Conservation (phyloP, 352 stramenopile species). For the Stramenopiles sp. region DNA sequence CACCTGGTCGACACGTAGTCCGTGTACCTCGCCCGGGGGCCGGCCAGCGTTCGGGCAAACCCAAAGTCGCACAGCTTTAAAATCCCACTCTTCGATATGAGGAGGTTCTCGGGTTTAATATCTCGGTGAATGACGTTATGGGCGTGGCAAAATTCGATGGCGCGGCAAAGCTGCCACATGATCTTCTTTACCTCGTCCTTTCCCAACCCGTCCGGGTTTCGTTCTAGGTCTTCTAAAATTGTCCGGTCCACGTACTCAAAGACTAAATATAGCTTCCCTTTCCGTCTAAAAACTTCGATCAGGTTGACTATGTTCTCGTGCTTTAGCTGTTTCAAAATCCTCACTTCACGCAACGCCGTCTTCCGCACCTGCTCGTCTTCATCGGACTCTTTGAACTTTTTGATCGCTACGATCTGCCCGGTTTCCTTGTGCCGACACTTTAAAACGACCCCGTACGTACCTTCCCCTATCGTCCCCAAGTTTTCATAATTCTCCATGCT, state of each 20-base stretch:
- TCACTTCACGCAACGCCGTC: conserved; percentile 52
- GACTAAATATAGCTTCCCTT: conserved; percentile 52
- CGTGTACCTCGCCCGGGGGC: conserved; percentile 62
- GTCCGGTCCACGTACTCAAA: conserved; percentile 69
- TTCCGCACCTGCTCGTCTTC: conserved; percentile 68
- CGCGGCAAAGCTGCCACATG: conserved; percentile 83
- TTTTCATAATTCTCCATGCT: conserved; percentile 65
- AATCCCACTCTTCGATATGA: conserved; percentile 71
- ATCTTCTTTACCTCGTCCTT: conserved; percentile 71
- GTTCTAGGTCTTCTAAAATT: conserved; percentile 63
- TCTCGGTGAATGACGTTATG: conserved; percentile 86
- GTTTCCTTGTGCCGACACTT: conserved; percentile 45
- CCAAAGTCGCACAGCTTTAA: conserved; percentile 94
- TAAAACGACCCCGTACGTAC: conserved; percentile 64
- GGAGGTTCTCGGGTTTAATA: conserved; percentile 77
- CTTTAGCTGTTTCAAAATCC: conserved; percentile 51
- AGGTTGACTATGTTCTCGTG: conserved; percentile 64
- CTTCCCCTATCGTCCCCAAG: conserved; percentile 52
- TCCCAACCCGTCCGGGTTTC: conserved; percentile 46
- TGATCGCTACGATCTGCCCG: conserved; percentile 62
- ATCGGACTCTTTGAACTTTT: conserved; percentile 68
- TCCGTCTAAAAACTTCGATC: conserved; percentile 55
- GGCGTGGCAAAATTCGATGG: conserved; percentile 75
- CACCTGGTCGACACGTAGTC: conserved; percentile 86
- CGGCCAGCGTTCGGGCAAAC: conserved; percentile 56